phyloP scores from a whole-genome alignment of 495 filamentous ascomycete species.

The Hypoxylon fuscum region DNA sequence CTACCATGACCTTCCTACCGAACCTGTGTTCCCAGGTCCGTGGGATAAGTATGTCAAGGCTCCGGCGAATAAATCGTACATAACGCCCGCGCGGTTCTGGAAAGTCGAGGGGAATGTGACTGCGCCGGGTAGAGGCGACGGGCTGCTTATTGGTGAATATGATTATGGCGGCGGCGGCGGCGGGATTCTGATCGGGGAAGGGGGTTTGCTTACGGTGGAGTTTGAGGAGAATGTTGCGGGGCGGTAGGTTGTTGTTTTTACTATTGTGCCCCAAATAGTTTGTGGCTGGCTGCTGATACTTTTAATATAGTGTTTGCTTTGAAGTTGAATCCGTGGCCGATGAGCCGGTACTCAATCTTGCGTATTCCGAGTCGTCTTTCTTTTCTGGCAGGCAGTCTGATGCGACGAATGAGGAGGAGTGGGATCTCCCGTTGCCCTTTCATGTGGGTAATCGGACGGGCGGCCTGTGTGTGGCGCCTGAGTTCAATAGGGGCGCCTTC shows the following conservation, averaged over 20 bases:
- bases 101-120: constrained; percentile 39
- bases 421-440: constrained; percentile 46
- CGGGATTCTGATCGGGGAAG: constrained; percentile 42
- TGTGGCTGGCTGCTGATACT: constrained; percentile 4
- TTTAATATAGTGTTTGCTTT: constrained; percentile 32
- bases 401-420: constrained; percentile 45
- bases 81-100: constrained; percentile 36
- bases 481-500: constrained; percentile 49
- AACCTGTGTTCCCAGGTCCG: constrained; percentile 47
- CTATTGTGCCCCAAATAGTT: too few species aligned
- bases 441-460: constrained; percentile 41
- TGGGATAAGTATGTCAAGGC: constrained; percentile 50
- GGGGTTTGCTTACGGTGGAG: constrained; percentile 48
- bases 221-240: constrained; percentile 53
- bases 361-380: constrained; percentile 50
- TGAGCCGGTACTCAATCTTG: constrained; percentile 42
- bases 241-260: constrained; percentile 43
- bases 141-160: constrained; percentile 18
- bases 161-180: constrained; percentile 23
- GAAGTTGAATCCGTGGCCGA: constrained; percentile 35
- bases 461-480: constrained; percentile 42
- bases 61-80: constrained; percentile 43
- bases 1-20: constrained; percentile 37
- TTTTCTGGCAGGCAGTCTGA: constrained; percentile 45
- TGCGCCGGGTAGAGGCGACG: not conserved